Evolutionary conservation across 768 basidiomycete species (phyloP).

Genomic region (Agrocybe chaxingu): DNA sequence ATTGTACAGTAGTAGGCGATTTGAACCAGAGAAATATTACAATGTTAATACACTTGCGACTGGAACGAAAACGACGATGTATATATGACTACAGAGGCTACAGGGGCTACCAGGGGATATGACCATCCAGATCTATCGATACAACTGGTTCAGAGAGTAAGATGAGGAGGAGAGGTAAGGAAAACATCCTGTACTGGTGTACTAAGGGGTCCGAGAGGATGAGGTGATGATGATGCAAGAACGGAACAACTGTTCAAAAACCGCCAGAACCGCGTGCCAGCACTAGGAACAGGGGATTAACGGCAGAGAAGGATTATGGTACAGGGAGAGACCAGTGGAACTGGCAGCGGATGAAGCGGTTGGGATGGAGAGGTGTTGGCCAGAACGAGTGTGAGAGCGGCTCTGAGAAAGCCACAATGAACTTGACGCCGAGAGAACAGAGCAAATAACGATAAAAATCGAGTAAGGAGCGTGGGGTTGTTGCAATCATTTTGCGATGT

Average conservation of each 20-base stretch:
- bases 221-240: neutral
- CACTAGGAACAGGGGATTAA: slow-evolving; percentile 1
- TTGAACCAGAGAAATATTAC: too few relatives aligned
- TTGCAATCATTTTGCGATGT: neutral
- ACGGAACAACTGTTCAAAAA: neutral
- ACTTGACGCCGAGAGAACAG: neutral
- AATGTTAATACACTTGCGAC: too few relatives aligned
- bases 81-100: too few relatives aligned
- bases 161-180: too few relatives aligned
- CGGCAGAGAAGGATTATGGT: neutral
- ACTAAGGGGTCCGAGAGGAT: neutral
- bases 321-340: neutral
- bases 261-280: slow-evolving; percentile 8
- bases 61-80: too few relatives aligned
- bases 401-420: neutral
- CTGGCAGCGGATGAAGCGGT: slow-evolving; percentile 3
- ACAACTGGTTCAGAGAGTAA: too few relatives aligned
- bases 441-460: neutral
- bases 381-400: neutral
- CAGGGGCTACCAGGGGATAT: too few relatives aligned
- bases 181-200: neutral
- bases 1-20: too few relatives aligned
- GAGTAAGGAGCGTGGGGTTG: slow-evolving; percentile 1
- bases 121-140: too few relatives aligned
- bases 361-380: neutral